Base-by-base conservation (phyloP, 768 basidiomycete genomes). In the Kwoniella sp. region DNA sequence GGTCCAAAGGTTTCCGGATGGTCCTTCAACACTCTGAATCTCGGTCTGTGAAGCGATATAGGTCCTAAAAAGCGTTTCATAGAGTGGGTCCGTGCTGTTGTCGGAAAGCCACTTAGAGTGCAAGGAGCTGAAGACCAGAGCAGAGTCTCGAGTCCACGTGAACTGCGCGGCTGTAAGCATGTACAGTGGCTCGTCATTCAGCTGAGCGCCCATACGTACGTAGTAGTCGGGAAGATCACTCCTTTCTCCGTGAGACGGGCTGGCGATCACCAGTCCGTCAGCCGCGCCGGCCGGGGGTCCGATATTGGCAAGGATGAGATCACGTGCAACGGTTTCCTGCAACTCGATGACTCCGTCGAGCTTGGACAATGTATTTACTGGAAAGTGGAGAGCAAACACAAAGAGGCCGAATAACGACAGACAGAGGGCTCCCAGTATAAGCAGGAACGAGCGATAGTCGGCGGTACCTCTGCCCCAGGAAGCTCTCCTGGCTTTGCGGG, bases 221-320 rank as follows among this genome's bases (percentile, higher is more conserved):
- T 57, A 71, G 61, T 76, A 76, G 43, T 76, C 67, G 0, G 73
- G 75, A 10, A 70, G 53, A 25, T 62, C 54, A 1, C 40, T 37
- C 12, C 37, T 43, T 27, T 57, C 48, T 7, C 59, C 60, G n/a
- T 34, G 61, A 38, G 63, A 69, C 1, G 73, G 71, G 44, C 67
- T 70, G 17, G 75, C 75, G 20, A 76, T 63, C 11, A 73, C 67
- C 20, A 76, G 42, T 9, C 75, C 75, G 27, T 72, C 72, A 10
- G n/a, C 28, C 0, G 73, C 75, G 10, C 74, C 74, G 2, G 61
- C 60, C 6, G 47, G 47, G 3, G 75, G 69, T 14, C 75, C 75
- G 19, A 71, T 74, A 52, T 73, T 72, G 3, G 36, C 37, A 26
- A 68, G 41, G n/a, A 74, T 38, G n/a, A n/a, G n/a, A n/a, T n/a